phyloP scores from a whole-genome alignment of 2,329 filamentous ascomycete species.

The Sporothrix pallida region DNA sequence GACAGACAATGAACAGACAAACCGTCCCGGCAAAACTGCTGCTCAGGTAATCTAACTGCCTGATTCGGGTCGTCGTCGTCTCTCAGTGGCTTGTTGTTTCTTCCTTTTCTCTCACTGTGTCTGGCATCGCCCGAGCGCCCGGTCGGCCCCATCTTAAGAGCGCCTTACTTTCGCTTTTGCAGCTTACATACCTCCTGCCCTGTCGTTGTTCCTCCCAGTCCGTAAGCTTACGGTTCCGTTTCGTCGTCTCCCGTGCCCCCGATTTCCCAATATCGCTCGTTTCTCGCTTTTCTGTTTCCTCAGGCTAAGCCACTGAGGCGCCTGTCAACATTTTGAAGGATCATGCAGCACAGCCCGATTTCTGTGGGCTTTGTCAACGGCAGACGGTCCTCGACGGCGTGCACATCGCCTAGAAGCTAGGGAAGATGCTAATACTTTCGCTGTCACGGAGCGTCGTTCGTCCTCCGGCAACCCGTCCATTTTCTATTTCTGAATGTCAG shows the following conservation, averaged over 20 bases:
- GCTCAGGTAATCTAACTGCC: background rate
- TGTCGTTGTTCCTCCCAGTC: background rate
- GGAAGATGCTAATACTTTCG: background rate
- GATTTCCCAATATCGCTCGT: background rate
- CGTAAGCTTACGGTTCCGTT: conserved; percentile 19
- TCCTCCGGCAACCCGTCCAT: conserved; percentile 19
- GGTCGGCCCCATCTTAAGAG: background rate
- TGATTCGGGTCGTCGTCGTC: background rate
- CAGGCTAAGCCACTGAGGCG: conserved; percentile 14
- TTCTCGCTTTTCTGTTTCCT: conserved; percentile 7
- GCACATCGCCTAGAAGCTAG: background rate
- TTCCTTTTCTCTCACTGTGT: background rate
- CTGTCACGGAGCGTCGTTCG: conserved; percentile 16
- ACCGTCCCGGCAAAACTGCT: background rate
- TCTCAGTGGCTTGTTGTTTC: conserved; percentile 6
- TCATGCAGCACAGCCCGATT: conserved; percentile 22
- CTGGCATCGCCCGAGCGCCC: conserved; percentile 13
- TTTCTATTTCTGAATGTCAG: conserved; percentile 16
- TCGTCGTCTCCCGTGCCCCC: background rate
- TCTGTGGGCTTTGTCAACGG: background rate
- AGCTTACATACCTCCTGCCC: background rate
- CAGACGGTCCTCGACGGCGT: background rate
- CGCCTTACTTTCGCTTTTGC: too few species aligned
- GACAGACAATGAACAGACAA: background rate
- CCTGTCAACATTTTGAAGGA: background rate